Percentiles rank a stretch among this genome's conserved stretches.
Evolutionary conservation across 2,329 filamentous ascomycete species (phyloP).

Genomic region (Claviceps arundinis): DNA sequence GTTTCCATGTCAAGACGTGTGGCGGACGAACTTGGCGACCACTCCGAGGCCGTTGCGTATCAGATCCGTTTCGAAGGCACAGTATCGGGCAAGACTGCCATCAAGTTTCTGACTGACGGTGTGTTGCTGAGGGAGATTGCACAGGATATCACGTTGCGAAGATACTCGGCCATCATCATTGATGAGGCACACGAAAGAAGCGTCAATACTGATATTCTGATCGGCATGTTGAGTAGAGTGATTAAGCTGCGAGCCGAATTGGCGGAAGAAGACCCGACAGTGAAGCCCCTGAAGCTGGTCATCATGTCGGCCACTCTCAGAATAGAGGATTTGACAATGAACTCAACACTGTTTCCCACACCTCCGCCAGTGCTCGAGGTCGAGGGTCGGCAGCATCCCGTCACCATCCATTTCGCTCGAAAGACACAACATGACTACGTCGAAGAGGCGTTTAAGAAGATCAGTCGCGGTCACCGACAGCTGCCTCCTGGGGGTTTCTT

Average conservation of each 20-base stretch:
- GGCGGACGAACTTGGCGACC: slow-evolving; percentile 66
- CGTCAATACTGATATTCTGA: slow-evolving; percentile 95
- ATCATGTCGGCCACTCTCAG: slow-evolving; percentile 97
- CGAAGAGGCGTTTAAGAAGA: slow-evolving; percentile 78
- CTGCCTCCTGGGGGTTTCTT: slow-evolving; percentile 83
- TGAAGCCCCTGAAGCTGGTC: slow-evolving; percentile 76
- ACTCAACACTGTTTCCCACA: slow-evolving; percentile 61
- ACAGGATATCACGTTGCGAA: slow-evolving; percentile 73
- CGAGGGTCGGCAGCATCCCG: slow-evolving; percentile 82
- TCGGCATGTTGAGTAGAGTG: slow-evolving; percentile 90
- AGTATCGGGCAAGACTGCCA: slow-evolving; percentile 63
- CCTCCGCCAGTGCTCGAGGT: slow-evolving; percentile 77
- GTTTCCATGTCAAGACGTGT: slow-evolving; percentile 96
- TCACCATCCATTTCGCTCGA: slow-evolving; percentile 78
- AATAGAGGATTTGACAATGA: slow-evolving; percentile 81
- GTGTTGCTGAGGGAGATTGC: slow-evolving; percentile 84
- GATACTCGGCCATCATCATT: slow-evolving; percentile 88
- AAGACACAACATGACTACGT: slow-evolving; percentile 78
- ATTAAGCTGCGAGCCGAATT: slow-evolving; percentile 71
- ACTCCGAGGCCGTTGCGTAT: slow-evolving; percentile 70
- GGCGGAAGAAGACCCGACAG: slow-evolving; percentile 53
- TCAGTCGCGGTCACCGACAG: slow-evolving; percentile 77
- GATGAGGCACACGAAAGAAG: slow-evolving; percentile 96
- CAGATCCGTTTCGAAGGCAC: slow-evolving; percentile 92
- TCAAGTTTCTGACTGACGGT: slow-evolving; percentile 99